phyloP scores from a whole-genome alignment of 306 rosid genomes.

The Hippophae tibetana region DNA sequence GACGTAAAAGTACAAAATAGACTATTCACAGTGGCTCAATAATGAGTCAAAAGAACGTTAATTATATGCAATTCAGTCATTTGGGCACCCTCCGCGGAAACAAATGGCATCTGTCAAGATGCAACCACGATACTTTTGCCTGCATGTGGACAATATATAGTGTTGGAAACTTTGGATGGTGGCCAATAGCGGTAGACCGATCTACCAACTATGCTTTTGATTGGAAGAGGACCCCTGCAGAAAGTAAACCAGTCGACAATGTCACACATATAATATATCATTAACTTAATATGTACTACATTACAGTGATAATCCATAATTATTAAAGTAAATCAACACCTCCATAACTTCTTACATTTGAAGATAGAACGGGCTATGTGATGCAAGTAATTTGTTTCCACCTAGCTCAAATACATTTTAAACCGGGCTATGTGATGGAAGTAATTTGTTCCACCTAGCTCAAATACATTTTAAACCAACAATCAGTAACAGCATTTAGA shows the following conservation, averaged over 20 bases:
- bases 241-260: conserved; percentile 9
- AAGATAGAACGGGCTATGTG: conserved; percentile 1
- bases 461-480: conserved; percentile 14
- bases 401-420: conserved; percentile 10
- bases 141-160: conserved; percentile 17
- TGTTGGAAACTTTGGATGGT: conserved; percentile 57
- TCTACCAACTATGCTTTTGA: conserved; percentile 79
- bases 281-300: neutral
- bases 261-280: conserved; percentile 13
- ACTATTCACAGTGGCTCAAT: conserved; percentile 25
- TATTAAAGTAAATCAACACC: neutral
- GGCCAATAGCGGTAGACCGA: conserved; percentile 95
- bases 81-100: conserved; percentile 14
- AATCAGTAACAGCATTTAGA: conserved; percentile 14
- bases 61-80: conserved; percentile 5
- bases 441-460: conserved; percentile 11
- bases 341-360: neutral
- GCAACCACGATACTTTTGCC: conserved; percentile 32
- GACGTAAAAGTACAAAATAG: conserved; percentile 7
- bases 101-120: conserved; percentile 39
- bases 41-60: conserved; percentile 17
- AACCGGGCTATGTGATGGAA: neutral
- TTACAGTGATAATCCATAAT: neutral
- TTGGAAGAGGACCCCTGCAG: conserved; percentile 93
- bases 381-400: neutral